Percentiles rank a stretch among this genome's conserved stretches.
Conservation (phyloP, 208 protist genomes). For the Zelonia costaricensis region DNA sequence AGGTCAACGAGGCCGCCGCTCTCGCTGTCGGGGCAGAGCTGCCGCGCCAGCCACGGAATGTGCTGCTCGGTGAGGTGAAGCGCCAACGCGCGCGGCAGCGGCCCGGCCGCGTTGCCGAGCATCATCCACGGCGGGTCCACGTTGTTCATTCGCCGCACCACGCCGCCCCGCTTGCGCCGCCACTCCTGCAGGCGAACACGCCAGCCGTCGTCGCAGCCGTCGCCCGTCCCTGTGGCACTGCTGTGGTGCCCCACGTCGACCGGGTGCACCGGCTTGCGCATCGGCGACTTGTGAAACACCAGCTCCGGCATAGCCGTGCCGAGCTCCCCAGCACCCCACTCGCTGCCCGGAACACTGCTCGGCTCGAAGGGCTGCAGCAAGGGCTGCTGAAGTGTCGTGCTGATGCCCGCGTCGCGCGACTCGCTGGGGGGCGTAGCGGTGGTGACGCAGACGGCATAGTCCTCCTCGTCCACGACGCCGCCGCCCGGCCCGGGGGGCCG, state of each 20-base stretch:
- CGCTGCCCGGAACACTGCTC: background rate
- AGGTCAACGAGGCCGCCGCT: slow-evolving; percentile 29
- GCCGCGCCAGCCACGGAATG: slow-evolving; percentile 47
- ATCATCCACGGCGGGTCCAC: slow-evolving; percentile 32
- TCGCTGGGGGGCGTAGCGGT: no score
- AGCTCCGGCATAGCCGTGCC: background rate
- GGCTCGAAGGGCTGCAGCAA: no score
- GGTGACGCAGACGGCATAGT: slow-evolving; percentile 27
- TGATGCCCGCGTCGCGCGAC: no score
- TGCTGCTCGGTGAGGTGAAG: slow-evolving; percentile 61
- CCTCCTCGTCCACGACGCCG: slow-evolving; percentile 1
- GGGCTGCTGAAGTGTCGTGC: no score
- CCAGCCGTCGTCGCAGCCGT: background rate
- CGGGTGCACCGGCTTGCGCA: no score
- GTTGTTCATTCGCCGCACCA: slow-evolving; percentile 25
- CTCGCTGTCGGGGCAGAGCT: slow-evolving; percentile 34
- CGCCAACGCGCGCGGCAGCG: slow-evolving; percentile 29
- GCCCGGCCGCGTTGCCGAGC: slow-evolving; percentile 8
- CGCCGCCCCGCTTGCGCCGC: slow-evolving; percentile 13
- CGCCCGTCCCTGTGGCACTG: no score
- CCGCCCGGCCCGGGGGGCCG: background rate
- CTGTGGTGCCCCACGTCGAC: no score
- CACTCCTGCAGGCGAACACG: slow-evolving; percentile 22
- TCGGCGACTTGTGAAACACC: background rate
- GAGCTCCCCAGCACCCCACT: background rate